Evolutionary conservation across 148 eudicot species (phyloP).

Genomic region (Diospyros lotus): DNA sequence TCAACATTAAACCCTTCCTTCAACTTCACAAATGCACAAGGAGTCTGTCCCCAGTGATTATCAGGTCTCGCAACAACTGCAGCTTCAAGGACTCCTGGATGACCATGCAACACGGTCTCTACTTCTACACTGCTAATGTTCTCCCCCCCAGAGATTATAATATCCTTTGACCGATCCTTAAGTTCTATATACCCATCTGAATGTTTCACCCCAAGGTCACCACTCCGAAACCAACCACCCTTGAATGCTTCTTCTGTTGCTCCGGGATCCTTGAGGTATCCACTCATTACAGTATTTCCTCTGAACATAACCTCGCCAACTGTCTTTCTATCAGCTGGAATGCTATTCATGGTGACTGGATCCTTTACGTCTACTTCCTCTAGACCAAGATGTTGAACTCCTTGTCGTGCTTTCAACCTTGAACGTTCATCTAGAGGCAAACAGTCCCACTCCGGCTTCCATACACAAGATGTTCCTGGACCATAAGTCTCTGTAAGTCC

Average conservation of each 20-base stretch:
- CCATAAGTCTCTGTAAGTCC: constrained; percentile 48
- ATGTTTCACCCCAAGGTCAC: constrained; percentile 43
- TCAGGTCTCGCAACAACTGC: constrained; percentile 50
- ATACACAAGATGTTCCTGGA: constrained; percentile 27
- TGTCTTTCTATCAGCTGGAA: constrained; percentile 31
- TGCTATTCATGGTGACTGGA: constrained; percentile 33
- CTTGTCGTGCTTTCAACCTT: constrained; percentile 37
- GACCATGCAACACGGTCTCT: constrained; percentile 29
- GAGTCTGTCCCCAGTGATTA: constrained; percentile 52
- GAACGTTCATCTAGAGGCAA: constrained; percentile 24
- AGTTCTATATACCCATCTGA: constrained; percentile 39
- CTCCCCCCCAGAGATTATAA: constrained; percentile 53
- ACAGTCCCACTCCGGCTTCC: constrained; percentile 42
- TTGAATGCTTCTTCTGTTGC: constrained; percentile 34
- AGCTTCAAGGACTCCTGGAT: constrained; percentile 34
- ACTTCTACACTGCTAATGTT: constrained; percentile 47
- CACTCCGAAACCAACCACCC: constrained; percentile 43
- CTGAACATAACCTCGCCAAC: constrained; percentile 43
- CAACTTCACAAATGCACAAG: constrained; percentile 47
- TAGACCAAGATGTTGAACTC: constrained; percentile 30
- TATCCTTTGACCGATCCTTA: constrained; percentile 42
- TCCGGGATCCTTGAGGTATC: constrained; percentile 32
- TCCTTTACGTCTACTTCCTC: constrained; percentile 40
- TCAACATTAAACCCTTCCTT: constrained; percentile 21
- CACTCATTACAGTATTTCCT: constrained; percentile 49